Evolutionary conservation across 768 basidiomycete genomes (phyloP).

Genomic region (Leucocoprinus sp.): DNA sequence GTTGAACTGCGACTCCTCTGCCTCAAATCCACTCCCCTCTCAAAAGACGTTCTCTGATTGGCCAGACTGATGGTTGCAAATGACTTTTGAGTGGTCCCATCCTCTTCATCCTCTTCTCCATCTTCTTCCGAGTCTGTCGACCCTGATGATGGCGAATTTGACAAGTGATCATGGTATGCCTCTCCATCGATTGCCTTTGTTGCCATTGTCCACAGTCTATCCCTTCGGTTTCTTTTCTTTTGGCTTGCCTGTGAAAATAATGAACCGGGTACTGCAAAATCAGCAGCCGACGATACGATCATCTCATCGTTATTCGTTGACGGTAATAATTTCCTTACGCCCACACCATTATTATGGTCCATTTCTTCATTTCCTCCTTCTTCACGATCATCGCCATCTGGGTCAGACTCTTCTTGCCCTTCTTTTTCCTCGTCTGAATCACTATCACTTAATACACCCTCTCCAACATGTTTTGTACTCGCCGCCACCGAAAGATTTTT

Average conservation of each 20-base stretch:
- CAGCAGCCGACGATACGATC: too few species aligned
- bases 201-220: constrained; percentile 26
- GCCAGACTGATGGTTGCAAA: too few species aligned
- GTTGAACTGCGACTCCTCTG: constrained; percentile 59
- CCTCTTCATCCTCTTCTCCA: neutral
- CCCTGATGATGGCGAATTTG: constrained; percentile 53
- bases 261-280: too few species aligned
- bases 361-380: constrained; percentile 14
- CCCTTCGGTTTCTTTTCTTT: too few species aligned
- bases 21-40: constrained; percentile 23
- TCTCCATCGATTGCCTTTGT: constrained; percentile 48
- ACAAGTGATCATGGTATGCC: constrained; percentile 41
- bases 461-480: constrained; percentile 60
- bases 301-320: neutral
- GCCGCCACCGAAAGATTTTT: constrained; percentile 16
- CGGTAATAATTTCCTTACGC: too few species aligned
- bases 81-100: constrained; percentile 25
- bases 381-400: neutral
- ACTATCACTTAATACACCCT: constrained; percentile 72
- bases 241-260: too few species aligned
- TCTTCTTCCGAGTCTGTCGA: constrained; percentile 57
- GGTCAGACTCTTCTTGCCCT: neutral
- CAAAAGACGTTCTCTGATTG: too few species aligned
- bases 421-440: constrained; percentile 32
- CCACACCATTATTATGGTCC: neutral